A percentile compares a stretch with the other conserved stretches of the same genome.
phyloP scores from a whole-genome alignment of 1,284 basidiomycete species.

The Apiotrichum brassicae region DNA sequence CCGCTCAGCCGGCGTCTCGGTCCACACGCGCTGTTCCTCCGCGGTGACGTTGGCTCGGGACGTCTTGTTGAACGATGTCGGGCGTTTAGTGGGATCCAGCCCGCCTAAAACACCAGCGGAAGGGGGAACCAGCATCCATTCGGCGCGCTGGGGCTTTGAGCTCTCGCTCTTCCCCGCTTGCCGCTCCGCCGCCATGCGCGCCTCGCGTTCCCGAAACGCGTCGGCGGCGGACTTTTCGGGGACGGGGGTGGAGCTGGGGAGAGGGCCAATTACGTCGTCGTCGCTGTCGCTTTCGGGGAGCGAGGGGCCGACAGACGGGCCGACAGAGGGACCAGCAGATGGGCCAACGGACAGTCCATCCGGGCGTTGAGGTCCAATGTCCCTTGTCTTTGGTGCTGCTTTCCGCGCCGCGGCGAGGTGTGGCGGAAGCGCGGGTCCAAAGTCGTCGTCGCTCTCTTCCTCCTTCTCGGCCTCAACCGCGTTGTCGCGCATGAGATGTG shows the following conservation, averaged over 20 bases:
- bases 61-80: constrained; percentile 47
- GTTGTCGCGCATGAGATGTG: constrained; percentile 5
- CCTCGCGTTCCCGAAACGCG: constrained; percentile 72
- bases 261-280: constrained; percentile 31
- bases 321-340: background rate
- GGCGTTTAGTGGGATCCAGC: constrained; percentile 67
- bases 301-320: background rate
- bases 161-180: constrained; percentile 50
- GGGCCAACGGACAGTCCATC: background rate
- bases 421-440: constrained; percentile 57
- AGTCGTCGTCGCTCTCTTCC: constrained; percentile 62
- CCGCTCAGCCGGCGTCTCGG: constrained; percentile 82
- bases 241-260: constrained; percentile 5
- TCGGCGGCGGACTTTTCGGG: constrained; percentile 52
- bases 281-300: constrained; percentile 17
- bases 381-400: constrained; percentile 5
- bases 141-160: constrained; percentile 53
- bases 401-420: constrained; percentile 27
- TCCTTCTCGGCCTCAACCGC: constrained; percentile 22
- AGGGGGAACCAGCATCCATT: constrained; percentile 93
- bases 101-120: constrained; percentile 55
- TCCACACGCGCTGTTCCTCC: constrained; percentile 66
- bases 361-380: constrained; percentile 7
- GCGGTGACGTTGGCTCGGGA: constrained; percentile 42
- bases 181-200: constrained; percentile 55